phyloP scores from a whole-genome alignment of 2,329 filamentous ascomycete genomes.

The Penicillium sumatraense region DNA sequence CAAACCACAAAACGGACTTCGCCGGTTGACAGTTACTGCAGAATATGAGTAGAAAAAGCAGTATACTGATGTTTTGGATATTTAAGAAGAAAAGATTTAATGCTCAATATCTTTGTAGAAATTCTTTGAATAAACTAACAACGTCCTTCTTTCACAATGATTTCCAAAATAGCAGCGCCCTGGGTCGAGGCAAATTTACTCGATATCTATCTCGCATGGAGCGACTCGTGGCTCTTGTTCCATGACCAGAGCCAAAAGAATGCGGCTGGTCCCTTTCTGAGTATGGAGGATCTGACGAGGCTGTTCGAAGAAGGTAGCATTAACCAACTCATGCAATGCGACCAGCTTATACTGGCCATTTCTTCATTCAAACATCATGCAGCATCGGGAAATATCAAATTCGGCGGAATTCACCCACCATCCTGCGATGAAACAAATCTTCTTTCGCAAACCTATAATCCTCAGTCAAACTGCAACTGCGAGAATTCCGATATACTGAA shows the following conservation, averaged over 20 bases:
- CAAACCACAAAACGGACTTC: neutral
- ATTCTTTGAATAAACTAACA: neutral
- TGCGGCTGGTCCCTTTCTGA: neutral
- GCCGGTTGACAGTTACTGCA: neutral
- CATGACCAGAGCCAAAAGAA: neutral
- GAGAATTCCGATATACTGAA: conserved; percentile 1
- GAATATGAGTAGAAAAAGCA: neutral
- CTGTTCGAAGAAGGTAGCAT: conserved; percentile 1
- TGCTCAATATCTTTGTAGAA: neutral
- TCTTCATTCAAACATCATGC: conserved; percentile 6
- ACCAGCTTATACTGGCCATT: neutral
- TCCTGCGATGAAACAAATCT: conserved; percentile 23
- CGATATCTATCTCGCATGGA: conserved; percentile 9
- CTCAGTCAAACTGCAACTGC: conserved; percentile 19
- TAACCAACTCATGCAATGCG: neutral
- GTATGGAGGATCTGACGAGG: neutral
- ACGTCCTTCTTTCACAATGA: conserved; percentile 1
- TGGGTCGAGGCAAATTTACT: conserved; percentile 6
- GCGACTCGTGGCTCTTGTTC: conserved; percentile 7
- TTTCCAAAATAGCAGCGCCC: neutral
- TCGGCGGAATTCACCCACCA: conserved; percentile 16
- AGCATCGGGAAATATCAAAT: conserved; percentile 1
- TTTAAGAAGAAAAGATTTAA: neutral
- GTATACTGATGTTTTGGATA: neutral
- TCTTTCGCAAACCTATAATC: conserved; percentile 19